These are phyloP conservation scores for Saitozyma podzolica DNA, from an alignment of 768 basidiomycete genomes.

Conservation along the genomic window DNA sequence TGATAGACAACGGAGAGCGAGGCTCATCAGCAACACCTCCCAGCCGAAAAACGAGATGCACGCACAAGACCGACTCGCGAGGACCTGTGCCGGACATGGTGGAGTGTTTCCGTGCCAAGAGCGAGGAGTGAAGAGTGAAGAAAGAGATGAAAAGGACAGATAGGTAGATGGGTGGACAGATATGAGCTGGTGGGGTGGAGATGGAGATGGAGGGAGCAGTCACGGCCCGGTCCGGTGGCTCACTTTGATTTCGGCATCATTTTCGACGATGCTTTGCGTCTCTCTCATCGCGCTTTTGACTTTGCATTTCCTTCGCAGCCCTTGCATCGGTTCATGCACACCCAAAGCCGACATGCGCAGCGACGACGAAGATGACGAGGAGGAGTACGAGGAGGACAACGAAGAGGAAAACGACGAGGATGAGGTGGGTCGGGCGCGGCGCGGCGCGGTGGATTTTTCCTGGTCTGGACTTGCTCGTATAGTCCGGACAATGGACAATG, in stretches of 20 bases:
- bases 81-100: conserved; percentile 85
- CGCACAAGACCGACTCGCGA: conserved; percentile 77
- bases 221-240: too few species aligned
- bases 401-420: conserved; percentile 67
- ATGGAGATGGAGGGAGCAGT: background rate
- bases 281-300: background rate
- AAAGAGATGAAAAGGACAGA: background rate
- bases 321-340: background rate
- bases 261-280: background rate
- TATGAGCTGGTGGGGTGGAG: background rate
- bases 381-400: conserved; percentile 58
- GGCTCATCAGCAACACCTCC: background rate
- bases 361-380: conserved; percentile 63
- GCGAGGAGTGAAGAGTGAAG: background rate
- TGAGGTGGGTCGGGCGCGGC: conserved; percentile 59
- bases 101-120: conserved; percentile 4
- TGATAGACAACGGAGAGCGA: too few species aligned
- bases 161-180: background rate
- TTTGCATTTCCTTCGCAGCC: background rate
- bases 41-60: background rate
- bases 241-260: too few species aligned
- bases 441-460: background rate
- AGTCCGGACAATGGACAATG: background rate
- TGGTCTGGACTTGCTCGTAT: background rate
- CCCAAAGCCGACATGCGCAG: conserved; percentile 5